Evolutionary conservation across 2,329 filamentous ascomycete genomes (phyloP).

Genomic region (Trichoderma gracile): DNA sequence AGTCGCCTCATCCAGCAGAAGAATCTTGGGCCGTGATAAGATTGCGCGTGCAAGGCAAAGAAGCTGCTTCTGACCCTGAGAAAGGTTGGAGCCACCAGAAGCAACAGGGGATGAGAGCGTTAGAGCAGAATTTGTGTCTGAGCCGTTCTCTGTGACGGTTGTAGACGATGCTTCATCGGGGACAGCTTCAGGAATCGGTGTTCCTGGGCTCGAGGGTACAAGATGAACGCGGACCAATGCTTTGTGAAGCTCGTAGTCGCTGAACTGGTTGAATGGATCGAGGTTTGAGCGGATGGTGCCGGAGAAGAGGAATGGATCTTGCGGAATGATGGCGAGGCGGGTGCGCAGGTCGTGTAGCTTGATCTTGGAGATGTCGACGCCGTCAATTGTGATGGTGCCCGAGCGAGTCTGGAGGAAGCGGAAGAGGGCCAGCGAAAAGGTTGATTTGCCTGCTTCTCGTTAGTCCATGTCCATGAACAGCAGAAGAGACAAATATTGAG

Average conservation of each 20-base stretch:
- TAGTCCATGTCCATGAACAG: neutral
- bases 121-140: slow-evolving; percentile 2
- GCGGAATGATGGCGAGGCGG: slow-evolving; percentile 71
- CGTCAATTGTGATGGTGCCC: slow-evolving; percentile 66
- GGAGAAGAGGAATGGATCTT: slow-evolving; percentile 70
- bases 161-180: slow-evolving; percentile 42
- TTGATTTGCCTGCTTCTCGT: slow-evolving; percentile 12
- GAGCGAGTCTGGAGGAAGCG: slow-evolving; percentile 64
- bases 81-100: slow-evolving; percentile 67
- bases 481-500: neutral
- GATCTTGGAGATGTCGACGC: slow-evolving; percentile 67
- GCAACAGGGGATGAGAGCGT: slow-evolving; percentile 46
- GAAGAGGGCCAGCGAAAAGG: slow-evolving; percentile 56
- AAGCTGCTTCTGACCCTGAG: slow-evolving; percentile 69
- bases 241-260: slow-evolving; percentile 63
- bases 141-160: slow-evolving; percentile 37
- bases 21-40: slow-evolving; percentile 63
- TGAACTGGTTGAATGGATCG: slow-evolving; percentile 67
- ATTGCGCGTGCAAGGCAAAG: slow-evolving; percentile 54
- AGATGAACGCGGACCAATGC: slow-evolving; percentile 63
- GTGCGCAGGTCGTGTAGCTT: slow-evolving; percentile 64
- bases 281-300: slow-evolving; percentile 71
- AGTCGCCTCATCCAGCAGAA: slow-evolving; percentile 73
- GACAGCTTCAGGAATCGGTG: neutral
- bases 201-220: neutral